Percentiles rank a stretch among this genome's conserved stretches.
These are phyloP conservation scores for Penicillium sp. DNA, from an alignment of 2,329 filamentous ascomycete genomes.

Conservation along the genomic window DNA sequence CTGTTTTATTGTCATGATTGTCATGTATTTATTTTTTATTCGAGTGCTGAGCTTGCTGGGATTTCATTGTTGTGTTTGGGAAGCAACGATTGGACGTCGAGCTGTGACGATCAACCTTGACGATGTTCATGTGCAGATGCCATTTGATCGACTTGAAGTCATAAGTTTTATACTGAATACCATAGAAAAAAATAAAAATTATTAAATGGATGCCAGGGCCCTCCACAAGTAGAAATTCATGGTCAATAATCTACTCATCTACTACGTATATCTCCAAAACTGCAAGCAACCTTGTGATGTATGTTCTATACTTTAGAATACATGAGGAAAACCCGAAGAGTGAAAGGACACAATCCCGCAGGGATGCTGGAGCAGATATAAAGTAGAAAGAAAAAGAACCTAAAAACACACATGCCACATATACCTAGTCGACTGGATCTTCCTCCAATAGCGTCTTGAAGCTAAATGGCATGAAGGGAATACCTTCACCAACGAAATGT, in stretches of 20 bases:
- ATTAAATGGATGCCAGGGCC: no score
- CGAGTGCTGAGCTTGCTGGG: slow-evolving; percentile 9
- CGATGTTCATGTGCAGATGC: slow-evolving; percentile 7
- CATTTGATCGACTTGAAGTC: slow-evolving; percentile 1
- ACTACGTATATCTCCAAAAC: background rate
- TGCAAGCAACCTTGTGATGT: background rate
- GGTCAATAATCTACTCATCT: no score
- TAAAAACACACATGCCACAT: slow-evolving; percentile 3
- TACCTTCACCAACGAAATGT: slow-evolving; percentile 86
- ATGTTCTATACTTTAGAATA: slow-evolving; percentile 20
- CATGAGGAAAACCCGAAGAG: slow-evolving; percentile 13
- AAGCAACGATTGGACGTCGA: background rate
- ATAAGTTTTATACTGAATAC: background rate
- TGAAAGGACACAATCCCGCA: slow-evolving; percentile 14
- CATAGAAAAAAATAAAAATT: slow-evolving; percentile 10
- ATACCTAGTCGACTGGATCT: slow-evolving; percentile 49
- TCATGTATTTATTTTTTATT: slow-evolving; percentile 1
- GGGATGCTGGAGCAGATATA: slow-evolving; percentile 14
- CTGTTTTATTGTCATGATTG: no score
- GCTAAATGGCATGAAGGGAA: slow-evolving; percentile 82
- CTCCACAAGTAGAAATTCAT: no score
- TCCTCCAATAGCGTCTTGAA: slow-evolving; percentile 81
- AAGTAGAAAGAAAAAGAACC: slow-evolving; percentile 11
- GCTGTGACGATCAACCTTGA: slow-evolving; percentile 4
- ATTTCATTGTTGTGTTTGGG: no score